Percentiles rank a stretch among this genome's conserved stretches.
phyloP scores from a whole-genome alignment of 1,284 basidiomycete species.

The Sporisorium sorghi region DNA sequence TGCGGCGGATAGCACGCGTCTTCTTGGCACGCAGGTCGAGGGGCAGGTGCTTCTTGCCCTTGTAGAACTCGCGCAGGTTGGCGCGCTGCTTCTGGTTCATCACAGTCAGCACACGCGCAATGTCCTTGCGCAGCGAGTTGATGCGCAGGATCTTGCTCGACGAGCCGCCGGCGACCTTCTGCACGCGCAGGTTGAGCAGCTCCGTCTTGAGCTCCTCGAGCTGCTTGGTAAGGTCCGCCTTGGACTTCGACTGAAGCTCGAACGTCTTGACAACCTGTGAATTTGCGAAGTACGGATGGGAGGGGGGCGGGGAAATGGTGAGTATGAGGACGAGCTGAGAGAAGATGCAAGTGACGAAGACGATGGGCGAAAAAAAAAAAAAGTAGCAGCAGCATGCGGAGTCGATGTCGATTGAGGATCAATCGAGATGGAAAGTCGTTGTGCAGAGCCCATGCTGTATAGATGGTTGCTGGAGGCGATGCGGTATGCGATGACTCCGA shows the following conservation, averaged over 20 bases:
- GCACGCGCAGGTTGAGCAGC: slow-evolving; percentile 88
- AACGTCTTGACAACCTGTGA: slow-evolving; percentile 83
- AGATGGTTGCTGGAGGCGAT: not conserved
- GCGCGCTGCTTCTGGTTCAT: slow-evolving; percentile 98
- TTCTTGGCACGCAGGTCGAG: slow-evolving; percentile 98
- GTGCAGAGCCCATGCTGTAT: not conserved
- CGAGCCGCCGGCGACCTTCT: slow-evolving; percentile 97
- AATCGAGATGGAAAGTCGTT: not conserved
- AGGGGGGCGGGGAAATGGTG: not conserved
- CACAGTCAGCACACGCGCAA: slow-evolving; percentile 97
- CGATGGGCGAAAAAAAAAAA: too few relatives aligned
- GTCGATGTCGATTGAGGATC: not conserved
- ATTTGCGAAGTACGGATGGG: too few relatives aligned
- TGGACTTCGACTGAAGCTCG: slow-evolving; percentile 98
- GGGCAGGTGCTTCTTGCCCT: slow-evolving; percentile 94
- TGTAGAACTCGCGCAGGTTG: slow-evolving; percentile 98
- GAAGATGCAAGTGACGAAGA: not conserved
- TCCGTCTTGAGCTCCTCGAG: slow-evolving; percentile 94
- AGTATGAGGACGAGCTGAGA: slow-evolving; percentile 1
- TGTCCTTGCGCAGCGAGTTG: slow-evolving; percentile 96
- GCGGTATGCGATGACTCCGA: not conserved
- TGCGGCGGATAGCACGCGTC: slow-evolving; percentile 97
- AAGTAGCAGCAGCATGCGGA: slow-evolving; percentile 2
- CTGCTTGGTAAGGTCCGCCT: slow-evolving; percentile 96
- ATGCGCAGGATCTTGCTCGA: slow-evolving; percentile 87